A percentile compares a stretch with the other conserved stretches of the same genome.
phyloP scores from a whole-genome alignment of 1,284 basidiomycete genomes.

The Austroboletus rostrupii region DNA sequence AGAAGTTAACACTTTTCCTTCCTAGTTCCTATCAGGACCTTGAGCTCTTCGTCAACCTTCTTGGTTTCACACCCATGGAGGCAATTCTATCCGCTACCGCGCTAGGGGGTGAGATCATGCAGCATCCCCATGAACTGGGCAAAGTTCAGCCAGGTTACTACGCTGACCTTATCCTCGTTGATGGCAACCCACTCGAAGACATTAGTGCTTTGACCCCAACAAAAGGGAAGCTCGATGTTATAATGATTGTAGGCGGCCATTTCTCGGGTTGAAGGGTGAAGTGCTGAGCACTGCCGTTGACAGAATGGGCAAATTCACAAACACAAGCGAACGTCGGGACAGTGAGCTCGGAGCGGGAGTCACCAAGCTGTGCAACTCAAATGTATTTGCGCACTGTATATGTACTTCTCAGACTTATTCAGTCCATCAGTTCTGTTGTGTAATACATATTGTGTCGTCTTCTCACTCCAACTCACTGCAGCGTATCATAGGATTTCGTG shows the following conservation, averaged over 20 bases:
- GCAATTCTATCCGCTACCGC: conserved; percentile 35
- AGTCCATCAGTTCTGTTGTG: too few species aligned
- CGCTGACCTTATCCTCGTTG: conserved; percentile 32
- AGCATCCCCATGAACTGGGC: conserved; percentile 32
- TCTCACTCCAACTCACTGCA: too few species aligned
- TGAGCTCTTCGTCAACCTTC: conserved; percentile 34
- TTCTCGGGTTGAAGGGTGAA: neutral
- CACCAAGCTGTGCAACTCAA: too few species aligned
- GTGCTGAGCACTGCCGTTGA: conserved; percentile 2
- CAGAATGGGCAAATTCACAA: conserved; percentile 30
- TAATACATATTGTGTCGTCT: too few species aligned
- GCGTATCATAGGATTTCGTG: too few species aligned
- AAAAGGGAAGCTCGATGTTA: conserved; percentile 28
- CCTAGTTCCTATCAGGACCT: conserved; percentile 33
- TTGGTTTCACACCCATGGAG: conserved; percentile 35
- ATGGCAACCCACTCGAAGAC: conserved; percentile 33
- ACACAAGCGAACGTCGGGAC: neutral
- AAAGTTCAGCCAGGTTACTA: conserved; percentile 35
- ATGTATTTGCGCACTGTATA: too few species aligned
- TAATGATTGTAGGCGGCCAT: conserved; percentile 25
- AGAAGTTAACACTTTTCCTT: conserved; percentile 1
- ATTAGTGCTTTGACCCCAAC: conserved; percentile 28
- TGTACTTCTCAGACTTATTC: too few species aligned
- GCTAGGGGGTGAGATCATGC: conserved; percentile 34
- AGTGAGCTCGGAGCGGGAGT: too few species aligned